Evolutionary conservation across 176 grass and related monocot species (phyloP).

Genomic region (Thalia dealbata): DNA sequence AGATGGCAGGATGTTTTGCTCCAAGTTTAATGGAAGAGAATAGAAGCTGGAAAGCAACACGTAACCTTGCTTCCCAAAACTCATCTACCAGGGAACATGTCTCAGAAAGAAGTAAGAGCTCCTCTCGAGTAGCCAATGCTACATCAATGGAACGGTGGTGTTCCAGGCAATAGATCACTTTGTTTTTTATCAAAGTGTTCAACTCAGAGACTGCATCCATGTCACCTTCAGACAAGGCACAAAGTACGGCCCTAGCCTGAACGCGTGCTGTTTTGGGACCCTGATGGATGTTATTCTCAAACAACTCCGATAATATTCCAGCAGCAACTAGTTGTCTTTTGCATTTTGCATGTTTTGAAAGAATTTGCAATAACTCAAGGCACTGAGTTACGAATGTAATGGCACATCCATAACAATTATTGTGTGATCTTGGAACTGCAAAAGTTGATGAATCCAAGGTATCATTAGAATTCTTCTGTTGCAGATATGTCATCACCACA

Average conservation of each 20-base stretch:
- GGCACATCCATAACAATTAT: constrained; percentile 87
- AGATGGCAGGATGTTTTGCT: constrained; percentile 97
- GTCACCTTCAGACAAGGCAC: constrained; percentile 85
- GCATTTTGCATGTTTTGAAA: constrained; percentile 76
- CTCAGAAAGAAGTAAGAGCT: constrained; percentile 82
- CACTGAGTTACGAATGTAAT: constrained; percentile 90
- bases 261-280: constrained; percentile 63
- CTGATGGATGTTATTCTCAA: constrained; percentile 97
- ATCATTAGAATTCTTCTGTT: constrained; percentile 69
- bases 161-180: constrained; percentile 95
- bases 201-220: constrained; percentile 71
- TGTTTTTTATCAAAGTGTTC: constrained; percentile 87
- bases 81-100: constrained; percentile 82
- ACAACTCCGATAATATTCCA: constrained; percentile 81
- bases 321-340: constrained; percentile 75
- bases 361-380: constrained; percentile 81
- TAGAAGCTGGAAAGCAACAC: constrained; percentile 80
- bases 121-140: constrained; percentile 80
- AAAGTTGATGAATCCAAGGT: constrained; percentile 31
- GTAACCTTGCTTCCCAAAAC: constrained; percentile 86
- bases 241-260: constrained; percentile 76
- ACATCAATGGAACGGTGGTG: constrained; percentile 97
- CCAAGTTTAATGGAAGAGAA: constrained; percentile 96
- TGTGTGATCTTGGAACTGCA: constrained; percentile 65
- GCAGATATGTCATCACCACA: constrained; percentile 81